Conservation (phyloP, 2,329 filamentous ascomycete species). For the Colletotrichum tabaci region DNA sequence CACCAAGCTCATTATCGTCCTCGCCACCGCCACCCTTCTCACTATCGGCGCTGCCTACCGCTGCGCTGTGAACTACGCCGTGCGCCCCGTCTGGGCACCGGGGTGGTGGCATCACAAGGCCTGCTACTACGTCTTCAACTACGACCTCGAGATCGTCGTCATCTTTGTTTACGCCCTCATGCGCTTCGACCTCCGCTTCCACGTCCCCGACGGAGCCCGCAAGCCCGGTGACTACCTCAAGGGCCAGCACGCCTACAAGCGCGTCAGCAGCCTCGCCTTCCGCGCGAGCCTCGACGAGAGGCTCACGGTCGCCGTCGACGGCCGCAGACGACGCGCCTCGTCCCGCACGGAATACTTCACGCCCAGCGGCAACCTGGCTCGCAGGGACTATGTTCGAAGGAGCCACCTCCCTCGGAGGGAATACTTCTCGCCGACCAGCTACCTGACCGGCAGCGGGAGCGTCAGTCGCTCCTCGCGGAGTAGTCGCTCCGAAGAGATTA, state of each 20-base stretch:
- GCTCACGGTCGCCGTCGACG: background rate
- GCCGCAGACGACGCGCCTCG: background rate
- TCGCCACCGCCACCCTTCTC: slow-evolving; percentile 72
- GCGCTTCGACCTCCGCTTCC: slow-evolving; percentile 83
- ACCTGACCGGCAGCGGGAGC: background rate
- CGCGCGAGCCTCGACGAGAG: slow-evolving; percentile 10
- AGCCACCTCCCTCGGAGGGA: background rate
- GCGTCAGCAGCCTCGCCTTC: slow-evolving; percentile 33
- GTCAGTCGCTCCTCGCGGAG: slow-evolving; percentile 9
- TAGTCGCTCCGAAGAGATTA: slow-evolving; percentile 14
- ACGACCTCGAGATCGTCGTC: slow-evolving; percentile 79
- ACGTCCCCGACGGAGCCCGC: slow-evolving; percentile 71
- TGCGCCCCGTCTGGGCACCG: slow-evolving; percentile 62
- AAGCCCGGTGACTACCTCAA: slow-evolving; percentile 67
- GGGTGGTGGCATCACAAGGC: slow-evolving; percentile 81
- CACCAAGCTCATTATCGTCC: slow-evolving; percentile 76
- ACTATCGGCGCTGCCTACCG: slow-evolving; percentile 80
- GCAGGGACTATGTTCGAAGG: background rate
- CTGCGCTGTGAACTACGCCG: slow-evolving; percentile 69
- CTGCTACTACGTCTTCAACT: slow-evolving; percentile 87
- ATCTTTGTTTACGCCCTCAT: slow-evolving; percentile 76
- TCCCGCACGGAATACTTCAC: slow-evolving; percentile 20
- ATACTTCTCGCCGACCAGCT: slow-evolving; percentile 5
- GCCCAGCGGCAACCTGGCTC: slow-evolving; percentile 13
- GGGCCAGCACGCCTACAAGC: slow-evolving; percentile 34